Evolutionary conservation across 345 rosid species (phyloP).

Genomic region (Cardamine chenopodiifolia): DNA sequence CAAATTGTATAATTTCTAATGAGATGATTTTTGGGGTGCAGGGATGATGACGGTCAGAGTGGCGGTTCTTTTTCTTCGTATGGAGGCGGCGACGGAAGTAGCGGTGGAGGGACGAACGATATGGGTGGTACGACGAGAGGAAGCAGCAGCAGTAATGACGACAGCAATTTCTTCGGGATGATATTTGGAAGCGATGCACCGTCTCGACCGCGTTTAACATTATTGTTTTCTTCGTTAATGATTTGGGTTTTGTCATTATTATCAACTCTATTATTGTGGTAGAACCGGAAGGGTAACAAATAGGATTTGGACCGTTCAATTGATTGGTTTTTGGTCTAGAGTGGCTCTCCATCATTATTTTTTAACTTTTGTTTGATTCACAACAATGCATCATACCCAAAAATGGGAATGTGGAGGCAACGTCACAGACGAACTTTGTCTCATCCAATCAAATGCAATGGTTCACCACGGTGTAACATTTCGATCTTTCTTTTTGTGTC

Average conservation of each 20-base stretch:
- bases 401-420: conserved; percentile 18
- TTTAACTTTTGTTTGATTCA: conserved; percentile 2
- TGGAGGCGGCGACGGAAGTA: background rate
- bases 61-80: conserved; percentile 19
- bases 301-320: conserved; percentile 42
- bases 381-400: background rate
- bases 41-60: conserved; percentile 41
- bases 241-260: conserved; percentile 36
- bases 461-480: background rate
- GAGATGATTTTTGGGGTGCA: conserved; percentile 7
- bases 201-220: conserved; percentile 24
- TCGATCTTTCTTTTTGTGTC: background rate
- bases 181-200: conserved; percentile 42
- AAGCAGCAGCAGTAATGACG: conserved; percentile 22
- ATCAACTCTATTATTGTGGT: conserved; percentile 42
- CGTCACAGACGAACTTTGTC: conserved; percentile 13
- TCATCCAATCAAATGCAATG: conserved; percentile 24
- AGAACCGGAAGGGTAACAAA: conserved; percentile 30
- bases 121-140: conserved; percentile 35
- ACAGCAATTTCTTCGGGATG: conserved; percentile 35
- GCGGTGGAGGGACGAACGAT: conserved; percentile 13
- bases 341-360: conserved; percentile 33
- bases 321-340: conserved; percentile 34
- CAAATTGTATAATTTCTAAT: background rate
- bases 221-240: conserved; percentile 27